phyloP scores from a whole-genome alignment of 345 rosid species.

The Populus euphratica region DNA sequence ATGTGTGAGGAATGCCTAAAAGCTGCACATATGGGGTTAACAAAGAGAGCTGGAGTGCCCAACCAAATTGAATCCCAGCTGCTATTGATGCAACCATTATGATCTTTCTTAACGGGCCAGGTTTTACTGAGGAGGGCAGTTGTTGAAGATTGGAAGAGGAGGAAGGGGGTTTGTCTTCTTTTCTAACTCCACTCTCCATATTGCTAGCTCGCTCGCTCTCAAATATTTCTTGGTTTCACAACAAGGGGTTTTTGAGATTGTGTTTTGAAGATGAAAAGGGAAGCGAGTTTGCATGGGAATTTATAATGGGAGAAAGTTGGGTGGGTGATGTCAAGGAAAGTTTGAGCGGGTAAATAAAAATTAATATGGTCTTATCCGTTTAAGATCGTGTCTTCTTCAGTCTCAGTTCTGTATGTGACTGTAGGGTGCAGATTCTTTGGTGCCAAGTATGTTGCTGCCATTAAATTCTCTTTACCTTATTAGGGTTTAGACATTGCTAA shows the following conservation, averaged over 20 bases:
- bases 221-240: not conserved
- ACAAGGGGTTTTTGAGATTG: not conserved
- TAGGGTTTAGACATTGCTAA: not conserved
- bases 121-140: not conserved
- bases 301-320: not conserved
- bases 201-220: not conserved
- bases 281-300: constrained; percentile 9
- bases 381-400: not conserved
- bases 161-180: not conserved
- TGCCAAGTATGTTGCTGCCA: not conserved
- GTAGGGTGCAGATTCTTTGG: not conserved
- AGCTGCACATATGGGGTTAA: constrained; percentile 84
- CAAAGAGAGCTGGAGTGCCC: constrained; percentile 88
- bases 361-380: constrained; percentile 15
- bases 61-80: constrained; percentile 87
- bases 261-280: not conserved
- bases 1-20: constrained; percentile 76
- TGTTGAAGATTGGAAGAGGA: constrained; percentile 3
- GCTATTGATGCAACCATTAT: constrained; percentile 70
- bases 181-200: not conserved
- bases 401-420: not conserved
- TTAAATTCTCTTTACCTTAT: not conserved
- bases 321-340: not conserved
- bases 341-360: not conserved
- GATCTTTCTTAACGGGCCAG: constrained; percentile 40